Percentiles rank a stretch among this genome's conserved stretches.
Evolutionary conservation across 2,329 filamentous ascomycete species (phyloP).

Genomic region (Pseudocercospora fuligena): DNA sequence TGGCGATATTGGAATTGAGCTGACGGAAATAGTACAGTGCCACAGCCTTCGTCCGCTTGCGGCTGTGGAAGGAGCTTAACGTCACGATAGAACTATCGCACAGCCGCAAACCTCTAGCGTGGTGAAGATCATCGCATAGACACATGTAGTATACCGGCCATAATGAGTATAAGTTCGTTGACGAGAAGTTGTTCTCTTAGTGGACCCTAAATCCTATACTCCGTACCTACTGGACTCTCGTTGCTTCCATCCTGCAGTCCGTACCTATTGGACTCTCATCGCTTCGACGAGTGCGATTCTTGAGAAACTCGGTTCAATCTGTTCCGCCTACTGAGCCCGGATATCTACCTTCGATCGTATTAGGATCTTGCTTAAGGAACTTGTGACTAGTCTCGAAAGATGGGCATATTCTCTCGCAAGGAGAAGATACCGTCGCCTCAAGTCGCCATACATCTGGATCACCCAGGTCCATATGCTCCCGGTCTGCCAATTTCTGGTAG

Average conservation of each 20-base stretch:
- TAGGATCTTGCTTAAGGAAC: neutral
- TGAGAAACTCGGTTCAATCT: neutral
- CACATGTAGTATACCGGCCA: neutral
- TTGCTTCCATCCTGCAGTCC: too few relatives aligned
- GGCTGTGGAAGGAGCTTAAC: neutral
- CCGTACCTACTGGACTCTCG: neutral
- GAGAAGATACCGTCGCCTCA: neutral
- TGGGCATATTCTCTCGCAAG: slow-evolving; percentile 3
- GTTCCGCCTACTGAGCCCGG: neutral
- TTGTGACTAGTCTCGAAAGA: neutral
- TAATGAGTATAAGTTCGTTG: neutral
- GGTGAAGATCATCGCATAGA: neutral
- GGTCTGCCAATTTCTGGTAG: neutral
- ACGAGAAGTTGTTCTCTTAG: neutral
- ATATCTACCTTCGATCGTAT: neutral
- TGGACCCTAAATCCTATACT: too few relatives aligned
- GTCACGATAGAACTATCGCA: neutral
- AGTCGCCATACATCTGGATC: neutral
- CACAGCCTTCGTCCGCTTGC: neutral
- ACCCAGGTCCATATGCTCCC: neutral
- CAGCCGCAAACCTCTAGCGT: neutral
- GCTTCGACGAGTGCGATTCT: neutral
- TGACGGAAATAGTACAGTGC: neutral
- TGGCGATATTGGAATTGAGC: neutral
- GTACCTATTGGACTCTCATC: too few relatives aligned